Evolutionary conservation across 768 basidiomycete species (phyloP), one percentile per base, ranked within the genome.

Genomic region (Mycena indigotica): DNA sequence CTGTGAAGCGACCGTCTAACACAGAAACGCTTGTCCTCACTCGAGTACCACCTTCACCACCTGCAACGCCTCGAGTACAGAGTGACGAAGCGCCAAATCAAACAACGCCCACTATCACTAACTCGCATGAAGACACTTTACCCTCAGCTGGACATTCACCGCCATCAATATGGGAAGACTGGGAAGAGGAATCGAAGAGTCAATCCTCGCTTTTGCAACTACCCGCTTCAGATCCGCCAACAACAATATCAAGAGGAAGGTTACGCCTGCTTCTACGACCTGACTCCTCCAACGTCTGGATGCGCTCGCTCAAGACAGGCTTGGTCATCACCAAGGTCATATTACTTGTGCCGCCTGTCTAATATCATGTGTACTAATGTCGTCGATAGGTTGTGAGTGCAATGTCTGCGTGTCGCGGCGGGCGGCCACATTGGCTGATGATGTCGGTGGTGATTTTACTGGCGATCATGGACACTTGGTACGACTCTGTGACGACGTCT

Each of bases 401-500:
- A 13, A 54, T 71, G 3, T 63, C 64, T 3, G 40, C 72, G 29
- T 76, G 72, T 58, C 55, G 59, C 17, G 55, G 52, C 12, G 46
- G 58, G 1, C 65, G 53, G 13, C 66, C 41, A 5, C 69, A 69
- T 32, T 64, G 68, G 2, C 52, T 68, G 25, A 50, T 72, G 72
- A 52, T 29, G 40, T 68, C 56, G 0, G 52, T 65, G 15, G 66
- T 78, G 35, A 67, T 73, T 6, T 59, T 65, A 1, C 71, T 78
- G 1, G 80, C 80, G 2, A 63, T 82, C 25, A 55, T 70, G 21
- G 83, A 84, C 69, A 80, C 77, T 13, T 70, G 78, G 67, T 77
- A 75, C 24, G 80, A 81, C 45, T 68, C 66, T 21, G 57, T 80
- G 10, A 54, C 61, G 50, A 63, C 73, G 16, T 78, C 80, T 0